Evolutionary conservation across 2,329 filamentous ascomycete species (phyloP).

Genomic region (Fusarium chuoi): DNA sequence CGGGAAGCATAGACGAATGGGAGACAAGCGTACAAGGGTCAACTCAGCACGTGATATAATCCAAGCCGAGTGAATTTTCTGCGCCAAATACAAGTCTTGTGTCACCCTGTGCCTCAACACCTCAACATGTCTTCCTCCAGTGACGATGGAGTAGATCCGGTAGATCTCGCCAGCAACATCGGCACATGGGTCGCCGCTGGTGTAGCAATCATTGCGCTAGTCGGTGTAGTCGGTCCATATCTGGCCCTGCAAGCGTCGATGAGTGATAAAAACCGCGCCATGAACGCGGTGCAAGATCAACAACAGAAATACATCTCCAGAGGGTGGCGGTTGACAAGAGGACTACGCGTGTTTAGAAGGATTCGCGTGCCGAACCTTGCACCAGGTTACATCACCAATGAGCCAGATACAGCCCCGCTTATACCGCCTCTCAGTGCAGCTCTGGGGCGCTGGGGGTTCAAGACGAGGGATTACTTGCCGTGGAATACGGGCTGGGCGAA

Average conservation of each 20-base stretch:
- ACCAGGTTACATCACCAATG: not conserved
- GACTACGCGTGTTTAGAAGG: not conserved
- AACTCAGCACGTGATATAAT: not conserved
- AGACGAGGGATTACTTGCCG: not conserved
- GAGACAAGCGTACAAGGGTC: not conserved
- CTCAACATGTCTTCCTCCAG: not conserved
- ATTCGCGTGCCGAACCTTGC: not conserved
- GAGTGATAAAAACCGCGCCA: not conserved
- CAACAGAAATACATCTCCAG: not conserved
- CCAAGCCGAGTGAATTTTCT: not conserved
- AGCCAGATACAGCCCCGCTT: not conserved
- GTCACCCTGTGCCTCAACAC: rapidly evolving
- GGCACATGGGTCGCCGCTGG: not conserved
- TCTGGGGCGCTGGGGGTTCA: not conserved
- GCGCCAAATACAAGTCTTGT: too few species aligned
- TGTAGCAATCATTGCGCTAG: not conserved
- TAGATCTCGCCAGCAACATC: not conserved
- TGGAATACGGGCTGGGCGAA: not conserved
- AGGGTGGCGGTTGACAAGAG: not conserved
- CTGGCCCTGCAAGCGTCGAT: not conserved
- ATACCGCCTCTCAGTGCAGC: not conserved
- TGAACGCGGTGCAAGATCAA: not conserved
- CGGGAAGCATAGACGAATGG: not conserved
- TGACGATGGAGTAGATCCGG: not conserved
- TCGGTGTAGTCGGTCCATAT: not conserved